These are phyloP conservation scores for Endoconidiophora laricicola DNA, from an alignment of 2,329 filamentous ascomycete genomes.

Conservation along the genomic window DNA sequence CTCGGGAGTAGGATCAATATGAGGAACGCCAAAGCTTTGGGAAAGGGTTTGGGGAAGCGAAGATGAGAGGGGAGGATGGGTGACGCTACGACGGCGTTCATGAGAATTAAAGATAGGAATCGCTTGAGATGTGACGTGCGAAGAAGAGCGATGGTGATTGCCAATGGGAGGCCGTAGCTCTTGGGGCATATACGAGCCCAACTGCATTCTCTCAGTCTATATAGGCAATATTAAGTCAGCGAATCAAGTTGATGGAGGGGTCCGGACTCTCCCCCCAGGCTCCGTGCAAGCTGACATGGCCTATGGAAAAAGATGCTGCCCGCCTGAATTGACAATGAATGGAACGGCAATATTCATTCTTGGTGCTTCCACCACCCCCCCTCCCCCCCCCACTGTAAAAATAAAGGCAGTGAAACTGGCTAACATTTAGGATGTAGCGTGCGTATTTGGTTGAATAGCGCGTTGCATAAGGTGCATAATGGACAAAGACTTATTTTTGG, in stretches of 20 bases:
- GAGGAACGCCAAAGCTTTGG: neutral
- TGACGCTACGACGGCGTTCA: too few relatives aligned
- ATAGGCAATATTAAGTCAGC: neutral
- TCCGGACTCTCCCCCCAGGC: too few relatives aligned
- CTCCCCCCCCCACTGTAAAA: too few relatives aligned
- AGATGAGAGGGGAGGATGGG: neutral
- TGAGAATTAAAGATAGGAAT: neutral
- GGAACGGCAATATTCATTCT: neutral
- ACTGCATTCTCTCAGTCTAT: slow-evolving; percentile 6
- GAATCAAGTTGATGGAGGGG: too few relatives aligned
- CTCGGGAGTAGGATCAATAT: neutral
- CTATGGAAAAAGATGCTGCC: too few relatives aligned
- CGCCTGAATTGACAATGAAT: neutral
- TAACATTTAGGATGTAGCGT: neutral
- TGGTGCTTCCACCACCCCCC: neutral
- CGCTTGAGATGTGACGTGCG: neutral
- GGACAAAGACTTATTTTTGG: too few relatives aligned
- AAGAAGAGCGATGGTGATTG: slow-evolving; percentile 2
- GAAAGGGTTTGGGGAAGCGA: neutral
- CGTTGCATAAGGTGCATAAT: too few relatives aligned
- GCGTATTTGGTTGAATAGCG: too few relatives aligned
- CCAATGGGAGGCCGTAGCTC: slow-evolving; percentile 5
- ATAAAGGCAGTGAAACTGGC: neutral
- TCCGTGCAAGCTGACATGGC: neutral
- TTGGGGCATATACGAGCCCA: slow-evolving; percentile 5